Percentiles rank a stretch among this genome's conserved stretches.
phyloP scores from a whole-genome alignment of 2,329 filamentous ascomycete genomes.

The Stachybotrys echinatus region DNA sequence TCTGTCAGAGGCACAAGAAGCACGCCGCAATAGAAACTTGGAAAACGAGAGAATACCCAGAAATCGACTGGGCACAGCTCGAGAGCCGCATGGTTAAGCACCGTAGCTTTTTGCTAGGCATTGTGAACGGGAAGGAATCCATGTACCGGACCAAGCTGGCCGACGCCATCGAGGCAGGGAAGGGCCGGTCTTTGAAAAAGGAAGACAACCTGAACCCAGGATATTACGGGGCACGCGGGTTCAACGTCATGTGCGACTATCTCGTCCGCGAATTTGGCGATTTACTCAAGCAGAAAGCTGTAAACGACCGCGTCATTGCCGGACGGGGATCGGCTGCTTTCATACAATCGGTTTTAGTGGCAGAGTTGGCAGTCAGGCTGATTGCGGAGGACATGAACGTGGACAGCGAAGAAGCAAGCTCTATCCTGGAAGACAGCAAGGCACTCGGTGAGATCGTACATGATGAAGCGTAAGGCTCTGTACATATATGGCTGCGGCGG shows the following conservation, averaged over 20 bases:
- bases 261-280: constrained; percentile 57
- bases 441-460: constrained; percentile 63
- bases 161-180: constrained; percentile 49
- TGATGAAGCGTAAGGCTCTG: constrained; percentile 39
- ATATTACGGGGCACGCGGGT: constrained; percentile 77
- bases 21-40: constrained; percentile 45
- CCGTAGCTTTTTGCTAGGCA: constrained; percentile 45
- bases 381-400: constrained; percentile 53
- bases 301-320: constrained; percentile 61
- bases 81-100: constrained; percentile 53
- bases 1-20: constrained; percentile 60
- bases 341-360: constrained; percentile 71
- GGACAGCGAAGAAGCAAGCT: constrained; percentile 34
- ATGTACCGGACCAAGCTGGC: constrained; percentile 56
- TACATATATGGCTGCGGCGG: not conserved
- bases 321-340: constrained; percentile 62
- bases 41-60: constrained; percentile 56
- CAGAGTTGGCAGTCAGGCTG: constrained; percentile 56
- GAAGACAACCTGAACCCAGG: constrained; percentile 62
- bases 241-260: constrained; percentile 65
- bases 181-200: constrained; percentile 54
- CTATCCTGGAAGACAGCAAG: constrained; percentile 61
- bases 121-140: constrained; percentile 57
- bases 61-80: constrained; percentile 63
- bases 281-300: constrained; percentile 55